Conservation (phyloP, 208 protist genomes). For the Trypanosoma avium region DNA sequence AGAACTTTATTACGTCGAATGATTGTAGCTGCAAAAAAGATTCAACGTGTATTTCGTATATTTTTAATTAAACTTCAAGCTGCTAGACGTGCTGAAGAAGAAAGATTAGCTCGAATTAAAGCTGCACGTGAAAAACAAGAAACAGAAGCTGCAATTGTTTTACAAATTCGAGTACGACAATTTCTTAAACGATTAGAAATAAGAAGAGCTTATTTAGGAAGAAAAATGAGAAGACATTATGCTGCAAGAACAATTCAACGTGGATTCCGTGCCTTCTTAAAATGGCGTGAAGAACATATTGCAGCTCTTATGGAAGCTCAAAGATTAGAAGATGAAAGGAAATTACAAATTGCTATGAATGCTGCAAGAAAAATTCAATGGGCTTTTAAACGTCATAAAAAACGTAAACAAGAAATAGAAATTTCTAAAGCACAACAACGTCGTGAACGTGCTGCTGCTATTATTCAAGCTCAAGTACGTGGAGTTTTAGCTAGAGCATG, state of each 20-base stretch:
- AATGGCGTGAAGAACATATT: constrained; percentile 41
- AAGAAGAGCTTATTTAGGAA: constrained; percentile 47
- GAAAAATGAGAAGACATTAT: constrained; percentile 47
- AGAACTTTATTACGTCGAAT: constrained; percentile 55
- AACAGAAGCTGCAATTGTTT: constrained; percentile 42
- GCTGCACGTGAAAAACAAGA: constrained; percentile 42
- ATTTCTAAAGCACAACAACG: constrained; percentile 35
- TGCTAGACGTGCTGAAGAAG: constrained; percentile 37
- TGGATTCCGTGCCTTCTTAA: constrained; percentile 58
- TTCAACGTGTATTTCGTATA: constrained; percentile 63
- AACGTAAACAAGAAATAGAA: constrained; percentile 40
- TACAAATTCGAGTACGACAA: constrained; percentile 71
- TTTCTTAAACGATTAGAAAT: constrained; percentile 73
- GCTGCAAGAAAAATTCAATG: constrained; percentile 78
- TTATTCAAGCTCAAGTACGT: constrained; percentile 76
- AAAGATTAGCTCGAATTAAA: constrained; percentile 29
- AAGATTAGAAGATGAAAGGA: constrained; percentile 60
- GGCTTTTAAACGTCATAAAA: constrained; percentile 52
- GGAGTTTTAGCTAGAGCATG: constrained; percentile 82
- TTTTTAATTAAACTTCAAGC: constrained; percentile 50
- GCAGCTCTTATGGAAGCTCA: constrained; percentile 59
- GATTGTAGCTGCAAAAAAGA: constrained; percentile 37
- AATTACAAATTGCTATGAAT: constrained; percentile 35
- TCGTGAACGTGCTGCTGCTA: constrained; percentile 55
- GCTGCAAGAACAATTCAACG: constrained; percentile 80